Percentiles rank a stretch among this genome's conserved stretches.
Evolutionary conservation across 2,329 filamentous ascomycete species (phyloP).

Genomic region (Exophiala dermatitidis): DNA sequence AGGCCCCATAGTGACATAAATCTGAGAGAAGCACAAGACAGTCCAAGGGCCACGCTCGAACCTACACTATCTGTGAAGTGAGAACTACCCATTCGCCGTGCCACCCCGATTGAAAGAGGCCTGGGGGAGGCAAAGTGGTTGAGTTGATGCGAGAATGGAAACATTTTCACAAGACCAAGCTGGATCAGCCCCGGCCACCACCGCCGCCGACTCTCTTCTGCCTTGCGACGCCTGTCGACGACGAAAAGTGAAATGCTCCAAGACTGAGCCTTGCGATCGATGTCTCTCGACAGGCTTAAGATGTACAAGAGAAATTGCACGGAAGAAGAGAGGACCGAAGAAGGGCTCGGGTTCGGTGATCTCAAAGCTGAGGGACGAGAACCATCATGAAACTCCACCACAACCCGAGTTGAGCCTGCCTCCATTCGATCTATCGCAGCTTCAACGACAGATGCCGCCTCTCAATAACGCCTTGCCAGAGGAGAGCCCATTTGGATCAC

Average conservation of each 20-base stretch:
- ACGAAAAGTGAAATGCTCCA: conserved; percentile 26
- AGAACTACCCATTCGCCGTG: too few species aligned
- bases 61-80: too few species aligned
- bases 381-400: conserved; percentile 6
- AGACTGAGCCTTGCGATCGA: conserved; percentile 23
- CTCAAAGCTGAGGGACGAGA: conserved; percentile 26
- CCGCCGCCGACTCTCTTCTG: conserved; percentile 15
- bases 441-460: conserved; percentile 24
- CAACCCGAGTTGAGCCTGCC: conserved; percentile 22
- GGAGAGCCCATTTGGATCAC: conserved; percentile 22
- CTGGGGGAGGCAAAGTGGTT: not conserved
- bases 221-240: conserved; percentile 27
- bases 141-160: conserved; percentile 6
- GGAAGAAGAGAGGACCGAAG: conserved; percentile 27
- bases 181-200: not conserved
- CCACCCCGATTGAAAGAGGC: too few species aligned
- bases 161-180: conserved; percentile 7
- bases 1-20: too few species aligned
- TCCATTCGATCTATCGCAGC: conserved; percentile 22
- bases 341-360: conserved; percentile 28
- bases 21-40: too few species aligned
- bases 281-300: conserved; percentile 22
- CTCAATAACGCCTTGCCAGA: conserved; percentile 16
- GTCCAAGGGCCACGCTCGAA: too few species aligned
- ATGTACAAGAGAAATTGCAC: conserved; percentile 25